A percentile compares a stretch with the other conserved stretches of the same genome.
These are phyloP conservation scores for Kuraishia piskuri DNA, from an alignment of 805 yeast genomes.

Conservation along the genomic window DNA sequence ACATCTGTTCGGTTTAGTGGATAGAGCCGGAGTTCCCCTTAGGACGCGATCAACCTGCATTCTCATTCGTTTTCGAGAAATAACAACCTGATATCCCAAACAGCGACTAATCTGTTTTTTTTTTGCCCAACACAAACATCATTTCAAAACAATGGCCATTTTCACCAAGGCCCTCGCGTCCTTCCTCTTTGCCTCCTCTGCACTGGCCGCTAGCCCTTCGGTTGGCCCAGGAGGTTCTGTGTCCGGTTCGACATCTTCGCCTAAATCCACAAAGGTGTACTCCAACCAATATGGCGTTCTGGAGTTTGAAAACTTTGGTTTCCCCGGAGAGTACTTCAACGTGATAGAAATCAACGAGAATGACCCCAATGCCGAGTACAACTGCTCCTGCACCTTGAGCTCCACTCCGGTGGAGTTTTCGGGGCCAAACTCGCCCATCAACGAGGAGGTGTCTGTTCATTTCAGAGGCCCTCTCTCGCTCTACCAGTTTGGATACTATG, in stretches of 20 bases:
- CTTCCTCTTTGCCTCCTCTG: background rate
- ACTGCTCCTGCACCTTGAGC: conserved; percentile 39
- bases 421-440: conserved; percentile 58
- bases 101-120: too few relatives aligned
- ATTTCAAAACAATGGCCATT: background rate
- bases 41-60: too few relatives aligned
- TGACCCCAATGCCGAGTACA: conserved; percentile 26
- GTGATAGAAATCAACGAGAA: conserved; percentile 30
- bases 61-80: too few relatives aligned
- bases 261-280: background rate
- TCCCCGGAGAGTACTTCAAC: conserved; percentile 38
- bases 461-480: conserved; percentile 68
- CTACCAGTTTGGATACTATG: conserved; percentile 53
- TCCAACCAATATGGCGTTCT: conserved; percentile 27
- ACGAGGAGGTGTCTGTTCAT: conserved; percentile 67
- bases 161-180: background rate
- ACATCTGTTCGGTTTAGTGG: too few relatives aligned
- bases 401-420: conserved; percentile 27
- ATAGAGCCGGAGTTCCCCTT: too few relatives aligned
- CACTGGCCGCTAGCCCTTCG: background rate
- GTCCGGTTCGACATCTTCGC: background rate
- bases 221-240: background rate
- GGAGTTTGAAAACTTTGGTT: conserved; percentile 49
- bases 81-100: too few relatives aligned
- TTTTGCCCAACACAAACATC: too few relatives aligned